Base-by-base conservation (phyloP, 2,329 filamentous ascomycete genomes). In the Ceratocystis diversiconidia region DNA sequence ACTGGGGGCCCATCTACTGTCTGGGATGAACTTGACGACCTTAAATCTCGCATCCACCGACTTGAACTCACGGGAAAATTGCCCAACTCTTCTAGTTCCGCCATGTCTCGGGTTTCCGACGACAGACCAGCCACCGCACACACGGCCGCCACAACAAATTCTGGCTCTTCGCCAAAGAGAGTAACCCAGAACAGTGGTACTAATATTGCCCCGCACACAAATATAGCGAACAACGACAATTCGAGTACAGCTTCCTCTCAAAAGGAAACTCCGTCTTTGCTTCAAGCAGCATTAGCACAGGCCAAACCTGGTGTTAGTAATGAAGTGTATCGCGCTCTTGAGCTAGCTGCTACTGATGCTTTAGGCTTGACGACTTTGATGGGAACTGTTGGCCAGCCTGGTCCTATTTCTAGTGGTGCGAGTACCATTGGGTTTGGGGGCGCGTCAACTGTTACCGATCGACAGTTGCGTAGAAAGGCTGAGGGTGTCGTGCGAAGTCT, bases 11-110 rank as follows among this genome's bases (percentile, higher is more conserved):
- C 92, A 12, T 95, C 91, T 1, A 96, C 91, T 0, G 90, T 99
- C 2, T 99, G 94, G 94, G 94, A 97, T 73, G 94, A 99, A 75
- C 77, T 99, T 32, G 94, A 97, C 71, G 94, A 97, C 69, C 78
- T 99, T 60, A 97, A 97, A 74, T 94, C 90, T 50, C 85, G 94
- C 36, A 96, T 99, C 70, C 86, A 90, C 70, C 89, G 90, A 68
- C 82, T 99, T 8, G 94, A 97, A 74, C 76, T 95, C 70, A 95
- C 90, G 1, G 92, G 92, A 67, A 96, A 95, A 75, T 78, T 94
- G 43, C 91, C 92, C 0, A 78, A 89, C 0, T 91, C 89, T 1
- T 92, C 91, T 2, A 88, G 86, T 44, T 89, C 89, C 1, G 88
- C 89, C 1, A 87, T 92, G 72, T 87, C 87, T 4, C 83, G 85